Percentiles rank a stretch among this genome's conserved stretches.
Conservation (phyloP, 768 basidiomycete species). For the Phlebiopsis gigantea region DNA sequence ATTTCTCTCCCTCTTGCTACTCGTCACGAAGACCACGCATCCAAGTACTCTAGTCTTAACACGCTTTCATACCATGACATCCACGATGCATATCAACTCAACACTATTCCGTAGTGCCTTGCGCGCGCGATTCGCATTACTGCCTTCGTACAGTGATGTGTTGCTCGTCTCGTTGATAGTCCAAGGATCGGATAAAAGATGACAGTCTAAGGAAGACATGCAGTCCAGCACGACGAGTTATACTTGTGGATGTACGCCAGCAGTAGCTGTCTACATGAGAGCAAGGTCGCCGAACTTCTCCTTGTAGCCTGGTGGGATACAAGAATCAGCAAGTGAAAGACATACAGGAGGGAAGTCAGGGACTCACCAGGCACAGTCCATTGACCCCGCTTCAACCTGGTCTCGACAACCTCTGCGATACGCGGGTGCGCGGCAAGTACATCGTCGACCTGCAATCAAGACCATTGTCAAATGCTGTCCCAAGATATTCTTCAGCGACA, state of each 20-base stretch:
- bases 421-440: conserved; percentile 91
- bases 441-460: conserved; percentile 75
- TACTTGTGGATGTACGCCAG: background rate
- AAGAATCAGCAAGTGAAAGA: background rate
- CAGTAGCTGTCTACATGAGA: conserved; percentile 58
- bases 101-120: too few relatives aligned
- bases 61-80: background rate
- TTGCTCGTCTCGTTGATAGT: too few relatives aligned
- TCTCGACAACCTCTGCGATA: conserved; percentile 85
- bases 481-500: background rate
- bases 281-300: conserved; percentile 97
- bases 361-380: conserved; percentile 92
- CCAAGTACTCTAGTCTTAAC: background rate
- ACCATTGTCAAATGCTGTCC: conserved; percentile 74
- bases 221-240: background rate
- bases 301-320: conserved; percentile 76
- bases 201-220: background rate
- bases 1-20: background rate
- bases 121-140: too few relatives aligned
- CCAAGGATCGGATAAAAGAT: too few relatives aligned
- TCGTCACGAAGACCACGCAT: conserved; percentile 3
- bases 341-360: background rate
- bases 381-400: conserved; percentile 96
- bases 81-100: conserved; percentile 1
- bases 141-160: too few relatives aligned